phyloP scores from a whole-genome alignment of 1,284 basidiomycete species.

The Cystobasidium slooffiae region DNA sequence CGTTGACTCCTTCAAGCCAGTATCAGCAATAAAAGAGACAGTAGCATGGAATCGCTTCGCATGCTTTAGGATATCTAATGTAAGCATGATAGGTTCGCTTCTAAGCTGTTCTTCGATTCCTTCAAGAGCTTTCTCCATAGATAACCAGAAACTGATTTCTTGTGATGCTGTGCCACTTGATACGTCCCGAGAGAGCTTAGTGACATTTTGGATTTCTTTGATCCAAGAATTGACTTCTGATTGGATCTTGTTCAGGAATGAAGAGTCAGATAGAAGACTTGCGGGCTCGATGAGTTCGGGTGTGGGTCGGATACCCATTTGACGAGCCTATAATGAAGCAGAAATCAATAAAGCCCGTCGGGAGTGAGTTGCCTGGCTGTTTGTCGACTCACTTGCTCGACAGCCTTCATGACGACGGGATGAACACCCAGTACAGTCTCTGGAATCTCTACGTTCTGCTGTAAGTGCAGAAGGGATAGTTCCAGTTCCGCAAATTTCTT shows the following conservation, averaged over 20 bases:
- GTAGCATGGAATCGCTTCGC: constrained; percentile 97
- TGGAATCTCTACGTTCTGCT: constrained; percentile 98
- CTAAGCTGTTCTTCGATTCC: constrained; percentile 88
- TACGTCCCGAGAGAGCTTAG: constrained; percentile 88
- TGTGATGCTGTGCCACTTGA: constrained; percentile 93
- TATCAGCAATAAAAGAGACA: constrained; percentile 96
- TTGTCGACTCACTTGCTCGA: constrained; percentile 65
- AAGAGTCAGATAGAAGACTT: constrained; percentile 74
- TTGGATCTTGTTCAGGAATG: constrained; percentile 92
- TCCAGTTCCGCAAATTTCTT: constrained; percentile 99
- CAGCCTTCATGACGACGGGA: constrained; percentile 82
- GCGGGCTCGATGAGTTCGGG: constrained; percentile 76
- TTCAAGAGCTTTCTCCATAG: constrained; percentile 89
- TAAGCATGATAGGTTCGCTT: constrained; percentile 90
- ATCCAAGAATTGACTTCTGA: constrained; percentile 97
- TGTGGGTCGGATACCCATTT: constrained; percentile 67
- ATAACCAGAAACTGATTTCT: constrained; percentile 98
- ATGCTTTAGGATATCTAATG: constrained; percentile 91
- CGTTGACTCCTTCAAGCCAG: constrained; percentile 88
- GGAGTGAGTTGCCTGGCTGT: not conserved
- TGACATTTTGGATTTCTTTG: constrained; percentile 95
- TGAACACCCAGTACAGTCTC: constrained; percentile 93
- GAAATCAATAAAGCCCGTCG: not conserved
- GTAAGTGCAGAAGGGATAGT: constrained; percentile 90
- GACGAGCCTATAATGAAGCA: constrained; percentile 57